A percentile compares a stretch with the other conserved stretches of the same genome.
These are phyloP conservation scores for Septoria linicola DNA, from an alignment of 2,329 filamentous ascomycete species.

Conservation along the genomic window DNA sequence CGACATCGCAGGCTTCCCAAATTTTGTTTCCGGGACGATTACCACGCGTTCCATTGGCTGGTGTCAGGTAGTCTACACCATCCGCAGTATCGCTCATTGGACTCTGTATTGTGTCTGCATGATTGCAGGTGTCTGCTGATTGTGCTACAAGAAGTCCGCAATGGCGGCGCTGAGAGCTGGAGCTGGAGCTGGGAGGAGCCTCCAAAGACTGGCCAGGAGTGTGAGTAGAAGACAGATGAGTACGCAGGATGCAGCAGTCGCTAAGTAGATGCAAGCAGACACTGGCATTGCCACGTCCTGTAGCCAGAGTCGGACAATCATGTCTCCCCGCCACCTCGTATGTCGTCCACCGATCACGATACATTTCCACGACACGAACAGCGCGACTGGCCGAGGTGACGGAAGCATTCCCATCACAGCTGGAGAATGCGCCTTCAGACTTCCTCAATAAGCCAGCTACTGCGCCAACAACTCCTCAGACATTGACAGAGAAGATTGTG, in stretches of 20 bases:
- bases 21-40: constrained; percentile 11
- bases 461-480: constrained; percentile 61
- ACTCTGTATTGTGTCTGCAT: too few relatives aligned
- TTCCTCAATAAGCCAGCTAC: constrained; percentile 65
- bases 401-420: constrained; percentile 64
- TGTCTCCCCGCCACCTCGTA: constrained; percentile 10
- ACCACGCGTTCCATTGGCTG: constrained; percentile 23
- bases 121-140: background rate
- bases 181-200: constrained; percentile 22
- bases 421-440: constrained; percentile 64
- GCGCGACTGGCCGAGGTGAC: constrained; percentile 39
- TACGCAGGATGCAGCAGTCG: background rate
- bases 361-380: constrained; percentile 28
- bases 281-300: constrained; percentile 14
- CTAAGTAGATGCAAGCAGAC: constrained; percentile 9
- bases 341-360: constrained; percentile 32
- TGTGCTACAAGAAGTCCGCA: background rate
- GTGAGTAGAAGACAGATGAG: constrained; percentile 18
- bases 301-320: constrained; percentile 3
- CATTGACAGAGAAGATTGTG: constrained; percentile 88
- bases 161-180: constrained; percentile 27
- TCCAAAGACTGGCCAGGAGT: constrained; percentile 25
- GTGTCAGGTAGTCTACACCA: background rate
- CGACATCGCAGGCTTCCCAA: constrained; percentile 10
- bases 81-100: too few relatives aligned